phyloP scores from a whole-genome alignment of 352 stramenopile species.

The Pythium oligandrum region DNA sequence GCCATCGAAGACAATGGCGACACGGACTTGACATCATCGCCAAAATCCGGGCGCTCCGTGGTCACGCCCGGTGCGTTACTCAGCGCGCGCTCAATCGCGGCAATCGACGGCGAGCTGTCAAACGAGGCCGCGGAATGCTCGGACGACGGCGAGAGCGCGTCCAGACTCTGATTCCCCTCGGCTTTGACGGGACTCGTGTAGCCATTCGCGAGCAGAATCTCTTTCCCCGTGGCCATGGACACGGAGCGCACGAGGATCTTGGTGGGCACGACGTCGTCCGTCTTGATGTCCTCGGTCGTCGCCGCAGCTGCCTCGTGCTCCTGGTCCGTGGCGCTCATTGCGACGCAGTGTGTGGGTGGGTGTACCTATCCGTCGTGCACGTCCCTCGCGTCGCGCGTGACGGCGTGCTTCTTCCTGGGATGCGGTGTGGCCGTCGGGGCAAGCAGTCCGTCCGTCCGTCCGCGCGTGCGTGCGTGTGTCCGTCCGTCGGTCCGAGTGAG shows the following conservation, averaged over 20 bases:
- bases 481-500: no score
- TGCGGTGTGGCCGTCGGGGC: no score
- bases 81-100: conserved; percentile 31
- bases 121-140: conserved; percentile 36
- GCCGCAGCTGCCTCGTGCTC: no score
- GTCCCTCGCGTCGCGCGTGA: no score
- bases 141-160: conserved; percentile 17
- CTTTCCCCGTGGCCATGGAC: conserved; percentile 12
- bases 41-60: conserved; percentile 25
- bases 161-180: not conserved
- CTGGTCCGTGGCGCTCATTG: no score
- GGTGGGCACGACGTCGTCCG: conserved; percentile 5
- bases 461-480: no score
- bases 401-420: no score
- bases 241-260: conserved; percentile 23
- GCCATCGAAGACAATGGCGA: not conserved
- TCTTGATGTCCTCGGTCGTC: no score
- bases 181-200: not conserved
- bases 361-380: no score
- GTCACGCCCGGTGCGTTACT: conserved; percentile 26
- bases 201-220: conserved; percentile 11
- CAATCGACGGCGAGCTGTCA: conserved; percentile 37
- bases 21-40: conserved; percentile 10
- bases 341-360: no score
- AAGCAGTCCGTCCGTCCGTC: no score